phyloP scores from a whole-genome alignment of 495 filamentous ascomycete genomes.

The Talaromyces thailandensis region DNA sequence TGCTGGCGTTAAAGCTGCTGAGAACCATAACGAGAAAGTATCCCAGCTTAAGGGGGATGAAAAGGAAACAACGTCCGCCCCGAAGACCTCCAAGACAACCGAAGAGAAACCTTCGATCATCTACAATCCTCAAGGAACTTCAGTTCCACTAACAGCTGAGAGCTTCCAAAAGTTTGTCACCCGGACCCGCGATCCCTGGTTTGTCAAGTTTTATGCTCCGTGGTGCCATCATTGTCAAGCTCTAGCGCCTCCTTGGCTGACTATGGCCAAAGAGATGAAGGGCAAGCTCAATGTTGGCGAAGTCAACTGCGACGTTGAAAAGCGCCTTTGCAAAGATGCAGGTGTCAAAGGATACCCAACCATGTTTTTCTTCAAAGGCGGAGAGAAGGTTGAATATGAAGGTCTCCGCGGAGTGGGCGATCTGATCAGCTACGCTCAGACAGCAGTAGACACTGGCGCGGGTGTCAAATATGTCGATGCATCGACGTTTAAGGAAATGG shows the following conservation, averaged over 20 bases:
- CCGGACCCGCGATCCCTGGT: constrained; percentile 85
- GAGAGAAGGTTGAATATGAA: constrained; percentile 86
- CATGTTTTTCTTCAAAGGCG: constrained; percentile 85
- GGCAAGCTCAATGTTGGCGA: constrained; percentile 84
- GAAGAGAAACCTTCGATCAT: constrained; percentile 36
- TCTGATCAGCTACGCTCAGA: constrained; percentile 75
- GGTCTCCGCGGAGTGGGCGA: constrained; percentile 90
- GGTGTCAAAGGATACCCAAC: constrained; percentile 73
- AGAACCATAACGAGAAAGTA: constrained; percentile 36
- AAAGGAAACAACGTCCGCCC: constrained; percentile 14
- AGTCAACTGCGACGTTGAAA: constrained; percentile 85
- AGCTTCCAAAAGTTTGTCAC: constrained; percentile 81
- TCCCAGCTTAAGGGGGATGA: constrained; percentile 21
- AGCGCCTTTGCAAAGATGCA: constrained; percentile 82
- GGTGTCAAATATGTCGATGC: constrained; percentile 74
- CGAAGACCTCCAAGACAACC: constrained; percentile 17
- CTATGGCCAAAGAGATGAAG: constrained; percentile 84
- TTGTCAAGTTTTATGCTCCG: constrained; percentile 96
- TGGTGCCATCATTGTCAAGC: constrained; percentile 96
- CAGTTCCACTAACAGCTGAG: constrained; percentile 69
- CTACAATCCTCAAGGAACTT: constrained; percentile 66
- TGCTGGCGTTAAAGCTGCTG: constrained; percentile 32
- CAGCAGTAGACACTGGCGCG: constrained; percentile 67
- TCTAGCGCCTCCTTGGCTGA: constrained; percentile 80
- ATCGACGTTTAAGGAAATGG: constrained; percentile 68